These are phyloP conservation scores for Eurotiales sp. DNA, from an alignment of 2,329 filamentous ascomycete genomes.

Conservation along the genomic window DNA sequence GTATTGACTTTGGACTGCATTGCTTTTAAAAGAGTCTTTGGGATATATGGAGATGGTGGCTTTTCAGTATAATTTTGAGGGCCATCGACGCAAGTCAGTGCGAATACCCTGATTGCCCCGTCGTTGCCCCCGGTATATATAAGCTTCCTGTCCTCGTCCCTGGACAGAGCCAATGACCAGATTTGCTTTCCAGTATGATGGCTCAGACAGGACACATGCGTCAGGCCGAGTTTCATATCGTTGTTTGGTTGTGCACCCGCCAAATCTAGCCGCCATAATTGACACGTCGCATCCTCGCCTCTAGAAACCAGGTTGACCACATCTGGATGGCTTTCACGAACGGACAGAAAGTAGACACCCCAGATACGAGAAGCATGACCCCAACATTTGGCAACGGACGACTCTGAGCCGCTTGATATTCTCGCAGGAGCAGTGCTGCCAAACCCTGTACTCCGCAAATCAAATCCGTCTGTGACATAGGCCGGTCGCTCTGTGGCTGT, in stretches of 20 bases:
- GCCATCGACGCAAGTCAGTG: conserved; percentile 11
- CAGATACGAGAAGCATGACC: conserved; percentile 88
- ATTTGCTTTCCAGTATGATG: conserved; percentile 85
- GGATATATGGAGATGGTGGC: conserved; percentile 14
- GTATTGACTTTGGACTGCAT: conserved; percentile 15
- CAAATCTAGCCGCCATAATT: conserved; percentile 61
- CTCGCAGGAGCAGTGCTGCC: conserved; percentile 39
- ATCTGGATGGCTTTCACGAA: neutral
- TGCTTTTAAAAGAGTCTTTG: conserved; percentile 15
- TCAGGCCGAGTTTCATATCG: conserved; percentile 22
- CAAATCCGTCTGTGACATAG: conserved; percentile 31
- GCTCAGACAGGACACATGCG: conserved; percentile 52
- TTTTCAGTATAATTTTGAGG: neutral
- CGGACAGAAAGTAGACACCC: conserved; percentile 66
- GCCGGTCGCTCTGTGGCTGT: conserved; percentile 28
- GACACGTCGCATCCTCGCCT: conserved; percentile 76
- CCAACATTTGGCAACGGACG: conserved; percentile 68
- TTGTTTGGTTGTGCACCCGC: conserved; percentile 8
- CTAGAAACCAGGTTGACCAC: conserved; percentile 65
- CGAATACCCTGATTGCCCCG: conserved; percentile 52
- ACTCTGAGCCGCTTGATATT: conserved; percentile 35
- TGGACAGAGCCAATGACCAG: conserved; percentile 63
- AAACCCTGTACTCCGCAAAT: conserved; percentile 60
- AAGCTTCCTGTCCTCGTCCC: conserved; percentile 29
- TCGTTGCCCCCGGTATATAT: conserved; percentile 82